Base-by-base conservation (phyloP, 2,329 filamentous ascomycete genomes). In the Colletotrichum incanum region DNA sequence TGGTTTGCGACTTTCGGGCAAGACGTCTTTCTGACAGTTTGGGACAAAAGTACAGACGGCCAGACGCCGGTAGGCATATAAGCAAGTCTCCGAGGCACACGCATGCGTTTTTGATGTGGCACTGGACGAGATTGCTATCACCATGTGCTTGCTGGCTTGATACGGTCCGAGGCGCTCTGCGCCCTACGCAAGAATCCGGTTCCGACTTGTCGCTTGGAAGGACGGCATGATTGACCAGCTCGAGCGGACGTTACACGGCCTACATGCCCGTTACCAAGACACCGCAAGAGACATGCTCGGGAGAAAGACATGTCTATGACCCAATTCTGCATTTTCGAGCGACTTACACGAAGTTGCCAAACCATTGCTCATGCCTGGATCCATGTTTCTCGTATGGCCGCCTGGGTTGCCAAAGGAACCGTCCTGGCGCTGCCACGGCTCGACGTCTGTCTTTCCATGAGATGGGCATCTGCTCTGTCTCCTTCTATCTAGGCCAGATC, bases 261-360 rank as follows among this genome's bases (percentile, higher is more conserved):
- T 34, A 16, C 28, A 47, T 26, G 47, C 34, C 45, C 59, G 26
- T 47, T 18, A 26, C 43, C 43, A 59, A 59, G 55, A 59, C 37
- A 59, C n/a, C 31, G 20, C 45, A 39, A 62, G 59, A 62, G 45
- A 62, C 59, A 62, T 23, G 23, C 26, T 39, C 20, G 31, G 52
- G 14, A 23, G 52, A 18, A 18, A 23, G 31, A 39, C 52, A 55
- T 16, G 31, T 23, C 31, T 23, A 12, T 23, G 4, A 31, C 34
- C 43, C 8, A 34, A 45, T n/a, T 31, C 18, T 16, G 43, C 28
- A 62, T 50, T 50, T 23, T 62, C 28, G 59, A 20, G 59, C 59
- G 28, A 37, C 59, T 62, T 49, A 37, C 20, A 50, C 12, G 31
- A 62, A 23, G 7, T 23, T 49, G 59, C 23, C 43, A 61, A 23